Percentiles rank a stretch among this genome's conserved stretches.
These are phyloP conservation scores for Dactylonectria macrodidyma DNA, from an alignment of 2,329 filamentous ascomycete species.

Conservation along the genomic window DNA sequence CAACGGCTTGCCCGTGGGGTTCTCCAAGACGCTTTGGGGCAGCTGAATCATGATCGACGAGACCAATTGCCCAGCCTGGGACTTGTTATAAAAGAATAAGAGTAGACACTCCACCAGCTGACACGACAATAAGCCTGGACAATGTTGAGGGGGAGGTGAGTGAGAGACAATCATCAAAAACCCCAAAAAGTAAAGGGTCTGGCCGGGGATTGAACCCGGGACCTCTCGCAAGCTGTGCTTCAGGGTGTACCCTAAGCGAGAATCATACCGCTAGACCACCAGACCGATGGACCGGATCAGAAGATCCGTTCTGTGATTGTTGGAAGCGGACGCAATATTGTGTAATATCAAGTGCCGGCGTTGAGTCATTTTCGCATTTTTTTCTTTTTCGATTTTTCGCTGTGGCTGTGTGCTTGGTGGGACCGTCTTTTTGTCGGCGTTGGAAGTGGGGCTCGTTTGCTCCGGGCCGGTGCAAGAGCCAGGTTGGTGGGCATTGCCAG, in stretches of 20 bases:
- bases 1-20: no score
- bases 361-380: slow-evolving; percentile 25
- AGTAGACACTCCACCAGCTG: no score
- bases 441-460: background rate
- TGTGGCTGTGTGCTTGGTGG: slow-evolving; percentile 11
- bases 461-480: background rate
- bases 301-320: slow-evolving; percentile 31
- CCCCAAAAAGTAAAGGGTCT: slow-evolving; percentile 54
- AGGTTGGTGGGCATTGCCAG: background rate
- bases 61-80: no score
- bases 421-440: background rate
- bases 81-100: no score
- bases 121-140: background rate
- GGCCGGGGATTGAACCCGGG: slow-evolving; percentile 64
- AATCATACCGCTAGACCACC: slow-evolving; percentile 80
- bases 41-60: no score
- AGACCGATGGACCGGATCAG: slow-evolving; percentile 50
- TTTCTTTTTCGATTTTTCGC: background rate
- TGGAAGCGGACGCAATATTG: slow-evolving; percentile 24
- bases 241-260: slow-evolving; percentile 74
- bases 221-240: slow-evolving; percentile 59
- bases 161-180: slow-evolving; percentile 11
- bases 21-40: no score
- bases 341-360: slow-evolving; percentile 21
- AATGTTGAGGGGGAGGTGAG: no score